These are phyloP conservation scores for Saturnispora quitensis DNA, from an alignment of 805 yeast genomes.

Conservation along the genomic window DNA sequence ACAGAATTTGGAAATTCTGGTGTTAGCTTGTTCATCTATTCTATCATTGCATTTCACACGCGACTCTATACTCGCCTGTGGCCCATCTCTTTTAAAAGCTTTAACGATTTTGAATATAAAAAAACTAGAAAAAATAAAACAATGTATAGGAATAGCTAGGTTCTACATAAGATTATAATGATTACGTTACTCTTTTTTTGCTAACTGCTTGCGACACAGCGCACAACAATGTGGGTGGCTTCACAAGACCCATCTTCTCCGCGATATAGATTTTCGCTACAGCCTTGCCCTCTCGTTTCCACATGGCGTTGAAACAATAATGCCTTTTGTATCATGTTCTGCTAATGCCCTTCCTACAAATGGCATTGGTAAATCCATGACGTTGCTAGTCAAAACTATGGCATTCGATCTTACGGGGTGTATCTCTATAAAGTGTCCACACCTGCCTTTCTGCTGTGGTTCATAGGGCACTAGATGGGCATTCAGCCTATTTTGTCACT, in stretches of 20 bases:
- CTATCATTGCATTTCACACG: not conserved
- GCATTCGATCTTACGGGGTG: not conserved
- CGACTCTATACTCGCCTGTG: not conserved
- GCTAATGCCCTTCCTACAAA: not conserved
- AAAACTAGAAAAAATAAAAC: not conserved
- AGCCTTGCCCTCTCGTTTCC: not conserved
- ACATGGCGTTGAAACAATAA: not conserved
- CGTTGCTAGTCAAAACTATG: not conserved
- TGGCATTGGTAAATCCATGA: not conserved
- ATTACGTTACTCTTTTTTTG: not conserved
- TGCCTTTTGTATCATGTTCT: not conserved
- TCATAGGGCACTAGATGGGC: not conserved
- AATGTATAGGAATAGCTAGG: not conserved
- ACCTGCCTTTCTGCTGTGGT: not conserved
- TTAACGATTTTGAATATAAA: not conserved
- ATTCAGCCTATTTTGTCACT: not conserved
- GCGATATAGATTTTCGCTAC: not conserved
- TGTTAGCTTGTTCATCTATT: slow-evolving; percentile 28
- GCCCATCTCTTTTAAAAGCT: not conserved
- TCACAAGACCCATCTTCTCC: not conserved
- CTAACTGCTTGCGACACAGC: not conserved
- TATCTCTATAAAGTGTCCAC: not conserved
- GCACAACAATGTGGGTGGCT: not conserved
- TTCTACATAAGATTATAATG: not conserved
- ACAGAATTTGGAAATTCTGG: slow-evolving; percentile 49